These are phyloP conservation scores for Fusarium newnesense DNA, from an alignment of 2,329 filamentous ascomycete genomes.

Conservation along the genomic window DNA sequence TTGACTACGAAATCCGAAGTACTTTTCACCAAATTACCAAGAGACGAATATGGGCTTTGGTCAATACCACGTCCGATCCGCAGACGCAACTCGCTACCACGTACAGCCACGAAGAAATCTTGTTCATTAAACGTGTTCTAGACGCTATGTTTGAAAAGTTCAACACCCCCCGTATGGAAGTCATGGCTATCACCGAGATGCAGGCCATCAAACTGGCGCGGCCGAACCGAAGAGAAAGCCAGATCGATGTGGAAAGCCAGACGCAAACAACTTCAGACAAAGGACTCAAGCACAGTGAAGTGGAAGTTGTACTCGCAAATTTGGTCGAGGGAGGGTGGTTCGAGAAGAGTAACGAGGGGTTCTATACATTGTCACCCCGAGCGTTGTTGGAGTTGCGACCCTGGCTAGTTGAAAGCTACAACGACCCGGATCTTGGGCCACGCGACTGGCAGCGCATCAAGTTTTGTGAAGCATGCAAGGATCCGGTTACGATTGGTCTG, in stretches of 20 bases:
- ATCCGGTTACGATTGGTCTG: slow-evolving; percentile 87
- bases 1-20: slow-evolving; percentile 89
- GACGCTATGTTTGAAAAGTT: slow-evolving; percentile 92
- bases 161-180: slow-evolving; percentile 82
- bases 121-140: slow-evolving; percentile 86
- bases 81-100: slow-evolving; percentile 88
- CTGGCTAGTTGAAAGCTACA: slow-evolving; percentile 91
- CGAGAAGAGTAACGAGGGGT: slow-evolving; percentile 75
- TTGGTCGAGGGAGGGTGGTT: slow-evolving; percentile 88
- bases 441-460: slow-evolving; percentile 81
- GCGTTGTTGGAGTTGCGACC: slow-evolving; percentile 84
- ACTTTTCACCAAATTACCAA: slow-evolving; percentile 74
- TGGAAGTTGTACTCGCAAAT: slow-evolving; percentile 75
- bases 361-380: slow-evolving; percentile 80
- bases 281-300: slow-evolving; percentile 79
- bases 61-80: slow-evolving; percentile 88
- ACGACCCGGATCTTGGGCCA: slow-evolving; percentile 72
- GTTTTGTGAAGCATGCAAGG: slow-evolving; percentile 86
- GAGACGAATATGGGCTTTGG: slow-evolving; percentile 79
- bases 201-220: slow-evolving; percentile 78
- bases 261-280: slow-evolving; percentile 54
- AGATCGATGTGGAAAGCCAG: slow-evolving; percentile 47
- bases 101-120: slow-evolving; percentile 83
- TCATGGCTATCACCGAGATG: slow-evolving; percentile 83
- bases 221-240: slow-evolving; percentile 55